These are phyloP conservation scores for Escovopsis weberi DNA, from an alignment of 2,329 filamentous ascomycete species.

Conservation along the genomic window DNA sequence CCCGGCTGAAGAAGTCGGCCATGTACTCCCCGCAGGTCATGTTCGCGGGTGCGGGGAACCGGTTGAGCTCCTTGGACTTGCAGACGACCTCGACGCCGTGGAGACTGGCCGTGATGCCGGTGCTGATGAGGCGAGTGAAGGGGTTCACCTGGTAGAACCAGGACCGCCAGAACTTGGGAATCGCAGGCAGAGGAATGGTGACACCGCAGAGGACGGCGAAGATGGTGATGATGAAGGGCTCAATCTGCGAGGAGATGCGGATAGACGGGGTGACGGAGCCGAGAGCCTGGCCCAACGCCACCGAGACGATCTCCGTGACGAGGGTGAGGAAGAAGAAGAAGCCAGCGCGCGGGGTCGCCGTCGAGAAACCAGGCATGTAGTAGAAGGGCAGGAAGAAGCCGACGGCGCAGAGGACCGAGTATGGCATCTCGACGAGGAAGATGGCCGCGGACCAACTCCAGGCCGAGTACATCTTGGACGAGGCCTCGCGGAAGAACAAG, in stretches of 20 bases:
- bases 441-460: constrained; percentile 66
- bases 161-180: constrained; percentile 61
- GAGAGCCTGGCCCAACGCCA: constrained; percentile 64
- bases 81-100: constrained; percentile 52
- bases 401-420: constrained; percentile 66
- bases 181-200: constrained; percentile 62
- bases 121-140: constrained; percentile 67
- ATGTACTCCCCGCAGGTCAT: constrained; percentile 66
- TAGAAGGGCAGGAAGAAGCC: constrained; percentile 73
- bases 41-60: constrained; percentile 50
- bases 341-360: constrained; percentile 50
- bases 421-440: constrained; percentile 73
- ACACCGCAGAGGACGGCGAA: constrained; percentile 83
- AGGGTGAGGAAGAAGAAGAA: constrained; percentile 81
- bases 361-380: constrained; percentile 65
- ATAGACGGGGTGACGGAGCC: constrained; percentile 64
- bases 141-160: constrained; percentile 78
- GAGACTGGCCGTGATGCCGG: constrained; percentile 66
- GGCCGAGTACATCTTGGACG: constrained; percentile 73
- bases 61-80: constrained; percentile 44
- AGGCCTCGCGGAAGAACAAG: constrained; percentile 75
- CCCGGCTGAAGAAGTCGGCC: constrained; percentile 49
- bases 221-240: constrained; percentile 70
- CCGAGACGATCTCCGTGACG: constrained; percentile 70
- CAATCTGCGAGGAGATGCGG: constrained; percentile 65